Percentiles rank a stretch among this genome's conserved stretches.
Conservation (phyloP, 345 rosid genomes). For the Kernera saxatilis region DNA sequence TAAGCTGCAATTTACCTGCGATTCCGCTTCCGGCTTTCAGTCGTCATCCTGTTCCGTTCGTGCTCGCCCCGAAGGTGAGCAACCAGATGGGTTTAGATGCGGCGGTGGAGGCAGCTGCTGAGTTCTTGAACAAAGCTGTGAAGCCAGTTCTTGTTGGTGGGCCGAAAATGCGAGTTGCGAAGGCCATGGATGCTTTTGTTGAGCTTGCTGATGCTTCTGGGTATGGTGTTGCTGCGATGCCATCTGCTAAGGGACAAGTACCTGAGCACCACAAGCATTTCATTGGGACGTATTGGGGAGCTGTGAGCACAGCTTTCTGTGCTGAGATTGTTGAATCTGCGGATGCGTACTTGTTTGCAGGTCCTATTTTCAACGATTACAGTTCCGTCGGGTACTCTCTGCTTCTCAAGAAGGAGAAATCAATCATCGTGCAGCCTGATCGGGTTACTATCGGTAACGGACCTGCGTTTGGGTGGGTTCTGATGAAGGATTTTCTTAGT, state of each 20-base stretch:
- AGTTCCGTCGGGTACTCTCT: slow-evolving; percentile 53
- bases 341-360: slow-evolving; percentile 51
- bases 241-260: slow-evolving; percentile 54
- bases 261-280: slow-evolving; percentile 51
- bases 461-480: slow-evolving; percentile 46
- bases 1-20: slow-evolving; percentile 51
- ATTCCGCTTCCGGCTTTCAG: slow-evolving; percentile 50
- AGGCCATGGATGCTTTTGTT: slow-evolving; percentile 42
- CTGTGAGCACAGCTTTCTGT: slow-evolving; percentile 45
- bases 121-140: slow-evolving; percentile 51
- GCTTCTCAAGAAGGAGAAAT: slow-evolving; percentile 51
- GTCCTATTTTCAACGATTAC: slow-evolving; percentile 55
- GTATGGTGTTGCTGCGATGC: slow-evolving; percentile 50
- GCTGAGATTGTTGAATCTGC: slow-evolving; percentile 56
- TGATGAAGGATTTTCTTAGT: slow-evolving; percentile 52
- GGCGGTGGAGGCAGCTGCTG: slow-evolving; percentile 53
- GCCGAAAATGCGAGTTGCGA: slow-evolving; percentile 41
- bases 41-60: slow-evolving; percentile 43
- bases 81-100: slow-evolving; percentile 39
- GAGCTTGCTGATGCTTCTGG: slow-evolving; percentile 55
- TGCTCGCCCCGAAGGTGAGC: slow-evolving; percentile 40
- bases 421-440: slow-evolving; percentile 50
- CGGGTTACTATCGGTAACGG: slow-evolving; percentile 51
- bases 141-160: slow-evolving; percentile 57
- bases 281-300: slow-evolving; percentile 61